Conservation (phyloP, 176 grass and related monocot species). For the Phoenix roebelenii region DNA sequence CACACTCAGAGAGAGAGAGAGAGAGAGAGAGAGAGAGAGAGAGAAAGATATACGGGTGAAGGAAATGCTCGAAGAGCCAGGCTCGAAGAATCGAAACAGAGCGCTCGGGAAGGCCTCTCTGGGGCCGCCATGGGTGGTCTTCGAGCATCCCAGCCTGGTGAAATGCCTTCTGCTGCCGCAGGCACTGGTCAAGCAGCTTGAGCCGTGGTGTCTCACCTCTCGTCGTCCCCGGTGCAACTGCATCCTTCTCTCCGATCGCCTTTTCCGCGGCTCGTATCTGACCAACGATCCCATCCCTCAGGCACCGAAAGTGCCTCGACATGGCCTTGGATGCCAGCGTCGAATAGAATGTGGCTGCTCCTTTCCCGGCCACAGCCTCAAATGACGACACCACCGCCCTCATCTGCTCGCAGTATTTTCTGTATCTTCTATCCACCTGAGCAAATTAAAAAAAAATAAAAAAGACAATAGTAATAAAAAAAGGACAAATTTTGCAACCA, state of each 20-base stretch:
- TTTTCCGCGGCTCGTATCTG: constrained; percentile 28
- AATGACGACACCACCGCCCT: constrained; percentile 31
- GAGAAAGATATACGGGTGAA: constrained; percentile 50
- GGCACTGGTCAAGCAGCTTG: constrained; percentile 43
- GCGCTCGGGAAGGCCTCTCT: constrained; percentile 56
- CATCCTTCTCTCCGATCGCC: constrained; percentile 23
- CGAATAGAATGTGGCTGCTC: constrained; percentile 42
- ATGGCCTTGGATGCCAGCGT: constrained; percentile 55
- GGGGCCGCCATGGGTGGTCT: constrained; percentile 54
- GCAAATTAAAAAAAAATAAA: neutral
- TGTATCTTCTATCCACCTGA: constrained; percentile 61
- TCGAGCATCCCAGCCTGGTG: constrained; percentile 35
- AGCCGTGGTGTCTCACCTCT: constrained; percentile 56
- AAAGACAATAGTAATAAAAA: neutral
- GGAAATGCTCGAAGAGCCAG: constrained; percentile 93
- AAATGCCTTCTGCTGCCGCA: constrained; percentile 44
- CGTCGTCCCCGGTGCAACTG: constrained; percentile 18
- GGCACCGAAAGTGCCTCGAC: constrained; percentile 72
- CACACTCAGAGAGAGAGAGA: neutral
- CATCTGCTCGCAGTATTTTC: constrained; percentile 54
- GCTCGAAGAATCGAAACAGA: constrained; percentile 63
- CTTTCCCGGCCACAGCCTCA: constrained; percentile 35
- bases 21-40: neutral
- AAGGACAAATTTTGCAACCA: too few species aligned
- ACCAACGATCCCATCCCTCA: constrained; percentile 34